phyloP scores from a whole-genome alignment of 306 rosid species.

The Elaeagnus macrophylla region DNA sequence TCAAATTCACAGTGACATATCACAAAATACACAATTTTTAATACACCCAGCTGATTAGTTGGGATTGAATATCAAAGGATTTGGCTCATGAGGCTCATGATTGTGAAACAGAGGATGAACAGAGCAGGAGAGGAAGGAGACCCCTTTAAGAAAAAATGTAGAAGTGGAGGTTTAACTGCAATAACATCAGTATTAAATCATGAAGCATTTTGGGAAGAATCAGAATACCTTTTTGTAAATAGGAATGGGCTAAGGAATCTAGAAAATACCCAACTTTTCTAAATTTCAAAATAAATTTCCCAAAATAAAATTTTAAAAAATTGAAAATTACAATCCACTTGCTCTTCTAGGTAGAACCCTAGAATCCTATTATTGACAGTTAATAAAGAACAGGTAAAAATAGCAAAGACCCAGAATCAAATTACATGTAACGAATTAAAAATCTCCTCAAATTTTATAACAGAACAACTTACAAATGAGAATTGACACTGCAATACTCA shows the following conservation, averaged over 20 bases:
- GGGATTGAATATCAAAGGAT: conserved; percentile 1
- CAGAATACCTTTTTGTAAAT: conserved; percentile 51
- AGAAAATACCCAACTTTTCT: conserved; percentile 44
- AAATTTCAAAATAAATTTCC: conserved; percentile 29
- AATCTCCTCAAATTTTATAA: neutral
- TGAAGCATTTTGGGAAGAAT: conserved; percentile 61
- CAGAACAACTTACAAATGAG: neutral
- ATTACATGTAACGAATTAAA: neutral
- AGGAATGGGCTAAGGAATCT: conserved; percentile 52
- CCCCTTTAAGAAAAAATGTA: conserved; percentile 16
- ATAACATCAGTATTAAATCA: conserved; percentile 45
- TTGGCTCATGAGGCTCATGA: conserved; percentile 8
- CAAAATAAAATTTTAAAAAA: conserved; percentile 25
- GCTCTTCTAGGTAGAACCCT: conserved; percentile 27
- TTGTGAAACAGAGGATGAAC: conserved; percentile 16
- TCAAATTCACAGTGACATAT: neutral
- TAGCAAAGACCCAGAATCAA: conserved; percentile 13
- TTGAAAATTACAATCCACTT: conserved; percentile 10
- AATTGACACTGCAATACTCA: conserved; percentile 12
- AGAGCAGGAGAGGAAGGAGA: conserved; percentile 16
- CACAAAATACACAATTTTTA: neutral
- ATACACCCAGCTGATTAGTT: neutral
- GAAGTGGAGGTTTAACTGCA: conserved; percentile 49
- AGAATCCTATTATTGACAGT: conserved; percentile 18
- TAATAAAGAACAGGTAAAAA: too few relatives aligned